A percentile compares a stretch with the other conserved stretches of the same genome.
phyloP scores from a whole-genome alignment of 345 rosid genomes.

The Populus tremula region DNA sequence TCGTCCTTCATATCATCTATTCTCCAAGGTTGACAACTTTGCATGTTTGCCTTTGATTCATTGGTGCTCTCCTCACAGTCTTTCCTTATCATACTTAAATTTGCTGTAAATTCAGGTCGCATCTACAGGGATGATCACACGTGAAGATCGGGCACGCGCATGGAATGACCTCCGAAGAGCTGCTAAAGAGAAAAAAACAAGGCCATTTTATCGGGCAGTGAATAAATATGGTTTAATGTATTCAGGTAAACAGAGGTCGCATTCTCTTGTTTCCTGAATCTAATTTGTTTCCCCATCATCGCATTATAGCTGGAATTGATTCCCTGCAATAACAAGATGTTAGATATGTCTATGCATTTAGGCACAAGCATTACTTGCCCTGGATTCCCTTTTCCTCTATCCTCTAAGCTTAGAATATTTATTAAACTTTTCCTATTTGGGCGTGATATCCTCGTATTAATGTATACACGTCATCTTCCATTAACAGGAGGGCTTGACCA shows the following conservation, averaged over 20 bases:
- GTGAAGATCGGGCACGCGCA: constrained; percentile 56
- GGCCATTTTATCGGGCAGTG: constrained; percentile 79
- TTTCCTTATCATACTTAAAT: not conserved
- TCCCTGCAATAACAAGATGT: not conserved
- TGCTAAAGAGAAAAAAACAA: constrained; percentile 51
- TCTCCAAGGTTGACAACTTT: constrained; percentile 55
- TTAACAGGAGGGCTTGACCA: constrained; percentile 79
- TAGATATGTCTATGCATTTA: no score
- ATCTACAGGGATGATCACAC: constrained; percentile 58
- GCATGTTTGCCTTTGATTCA: not conserved
- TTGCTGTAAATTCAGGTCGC: constrained; percentile 51
- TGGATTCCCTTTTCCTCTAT: no score
- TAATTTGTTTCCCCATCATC: not conserved
- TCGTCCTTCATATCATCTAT: constrained; percentile 80
- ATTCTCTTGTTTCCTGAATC: not conserved
- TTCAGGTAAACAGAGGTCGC: constrained; percentile 58
- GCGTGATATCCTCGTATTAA: no score
- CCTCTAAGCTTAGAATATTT: no score
- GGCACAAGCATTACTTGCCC: no score
- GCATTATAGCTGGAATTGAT: not conserved
- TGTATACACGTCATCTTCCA: not conserved
- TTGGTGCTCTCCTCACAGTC: not conserved
- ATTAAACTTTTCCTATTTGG: no score
- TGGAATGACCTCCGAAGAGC: constrained; percentile 77
- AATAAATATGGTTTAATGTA: constrained; percentile 77